These are phyloP conservation scores for Metarhizium album DNA, from an alignment of 2,329 filamentous ascomycete genomes.

Conservation along the genomic window DNA sequence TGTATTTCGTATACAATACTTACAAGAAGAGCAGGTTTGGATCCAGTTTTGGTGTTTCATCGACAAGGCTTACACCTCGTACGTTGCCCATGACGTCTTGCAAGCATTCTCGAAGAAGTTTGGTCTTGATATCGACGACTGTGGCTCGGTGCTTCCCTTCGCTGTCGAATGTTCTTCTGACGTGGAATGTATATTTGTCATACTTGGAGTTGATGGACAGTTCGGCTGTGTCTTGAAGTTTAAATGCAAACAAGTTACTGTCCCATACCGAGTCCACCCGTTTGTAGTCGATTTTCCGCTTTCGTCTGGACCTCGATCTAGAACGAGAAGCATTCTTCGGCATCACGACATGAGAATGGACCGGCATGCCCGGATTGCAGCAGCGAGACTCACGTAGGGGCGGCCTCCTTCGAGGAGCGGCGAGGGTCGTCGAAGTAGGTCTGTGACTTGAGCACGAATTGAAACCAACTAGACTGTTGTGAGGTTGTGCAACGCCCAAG, in stretches of 20 bases:
- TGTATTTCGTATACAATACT: constrained; percentile 12
- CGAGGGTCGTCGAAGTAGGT: background rate
- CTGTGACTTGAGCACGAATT: background rate
- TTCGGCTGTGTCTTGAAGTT: constrained; percentile 43
- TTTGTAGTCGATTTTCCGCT: constrained; percentile 30
- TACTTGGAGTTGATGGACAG: constrained; percentile 43
- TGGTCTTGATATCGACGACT: constrained; percentile 76
- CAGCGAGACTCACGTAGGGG: background rate
- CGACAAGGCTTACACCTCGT: constrained; percentile 59
- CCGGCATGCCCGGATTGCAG: background rate
- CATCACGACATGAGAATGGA: background rate
- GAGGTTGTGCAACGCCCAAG: background rate
- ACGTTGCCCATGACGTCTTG: constrained; percentile 27
- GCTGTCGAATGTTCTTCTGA: constrained; percentile 73
- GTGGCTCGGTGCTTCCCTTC: constrained; percentile 69
- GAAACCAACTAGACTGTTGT: background rate
- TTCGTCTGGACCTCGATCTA: constrained; percentile 11
- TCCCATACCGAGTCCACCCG: constrained; percentile 47
- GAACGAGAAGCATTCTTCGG: background rate
- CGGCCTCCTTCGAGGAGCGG: background rate
- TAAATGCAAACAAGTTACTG: constrained; percentile 36
- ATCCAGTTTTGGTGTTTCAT: constrained; percentile 64
- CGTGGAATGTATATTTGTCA: constrained; percentile 72
- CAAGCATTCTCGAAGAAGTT: constrained; percentile 57
- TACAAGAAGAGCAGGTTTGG: constrained; percentile 60